Evolutionary conservation across 1,139 yeast genomes (phyloP).

Genomic region (Trichomonascaceae sp.): DNA sequence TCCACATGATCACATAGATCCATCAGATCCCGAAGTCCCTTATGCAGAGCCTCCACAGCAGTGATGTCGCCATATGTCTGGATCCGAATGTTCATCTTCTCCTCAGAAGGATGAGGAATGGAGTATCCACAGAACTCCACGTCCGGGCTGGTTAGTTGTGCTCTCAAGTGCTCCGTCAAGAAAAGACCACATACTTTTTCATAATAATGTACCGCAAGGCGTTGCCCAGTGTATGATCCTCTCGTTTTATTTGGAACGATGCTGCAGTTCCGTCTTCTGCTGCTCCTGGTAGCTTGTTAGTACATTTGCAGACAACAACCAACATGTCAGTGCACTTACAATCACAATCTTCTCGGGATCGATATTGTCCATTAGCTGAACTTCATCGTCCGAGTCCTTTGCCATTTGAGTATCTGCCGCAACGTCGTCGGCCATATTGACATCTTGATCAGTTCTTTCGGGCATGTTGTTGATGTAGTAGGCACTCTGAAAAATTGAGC

Average conservation of each 20-base stretch:
- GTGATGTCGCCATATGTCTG: conserved; percentile 82
- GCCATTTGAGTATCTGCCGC: no score
- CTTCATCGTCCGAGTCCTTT: conserved; percentile 1
- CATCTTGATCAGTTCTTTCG: no score
- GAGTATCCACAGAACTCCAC: conserved; percentile 98
- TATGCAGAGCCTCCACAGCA: conserved; percentile 86
- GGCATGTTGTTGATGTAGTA: no score
- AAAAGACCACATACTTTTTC: conserved; percentile 44
- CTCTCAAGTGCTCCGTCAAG: neutral
- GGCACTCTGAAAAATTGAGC: no score
- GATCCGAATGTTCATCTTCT: conserved; percentile 76
- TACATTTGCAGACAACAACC: neutral
- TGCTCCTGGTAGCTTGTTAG: conserved; percentile 59
- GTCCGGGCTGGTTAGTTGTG: conserved; percentile 41
- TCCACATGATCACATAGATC: conserved; percentile 79
- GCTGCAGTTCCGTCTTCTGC: conserved; percentile 93
- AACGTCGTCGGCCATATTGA: no score
- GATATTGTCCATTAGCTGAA: conserved; percentile 7
- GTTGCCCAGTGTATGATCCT: conserved; percentile 93
- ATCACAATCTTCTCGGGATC: conserved; percentile 20
- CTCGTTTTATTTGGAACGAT: conserved; percentile 82
- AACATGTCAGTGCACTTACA: conserved; percentile 10
- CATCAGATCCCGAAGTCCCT: conserved; percentile 76
- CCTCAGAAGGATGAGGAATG: conserved; percentile 97
- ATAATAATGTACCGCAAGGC: conserved; percentile 85